Evolutionary conservation across 176 grass and related monocot species (phyloP).

Genomic region (Raddia distichophylla): DNA sequence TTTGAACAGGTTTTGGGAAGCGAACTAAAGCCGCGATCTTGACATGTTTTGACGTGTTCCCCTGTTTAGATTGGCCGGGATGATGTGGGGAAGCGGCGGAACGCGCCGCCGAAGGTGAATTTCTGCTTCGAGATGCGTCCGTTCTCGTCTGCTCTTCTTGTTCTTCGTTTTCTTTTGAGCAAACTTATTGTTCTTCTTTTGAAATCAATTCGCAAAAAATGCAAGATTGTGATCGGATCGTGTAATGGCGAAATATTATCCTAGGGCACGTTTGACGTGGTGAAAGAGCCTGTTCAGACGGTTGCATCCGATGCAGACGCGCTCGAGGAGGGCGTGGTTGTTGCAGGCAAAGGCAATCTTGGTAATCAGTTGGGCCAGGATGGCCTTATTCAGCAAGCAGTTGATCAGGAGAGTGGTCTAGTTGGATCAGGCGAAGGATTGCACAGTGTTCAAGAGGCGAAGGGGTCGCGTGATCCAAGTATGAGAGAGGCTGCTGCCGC

Average conservation of each 20-base stretch:
- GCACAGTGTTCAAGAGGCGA: background rate
- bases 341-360: background rate
- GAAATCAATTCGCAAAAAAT: background rate
- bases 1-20: background rate
- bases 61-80: slow-evolving; percentile 1
- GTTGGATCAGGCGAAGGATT: background rate
- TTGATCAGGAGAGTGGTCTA: background rate
- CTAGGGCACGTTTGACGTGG: background rate
- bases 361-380: background rate
- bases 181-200: too few relatives aligned
- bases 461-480: background rate
- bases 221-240: background rate
- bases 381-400: slow-evolving; percentile 13
- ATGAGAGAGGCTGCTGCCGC: background rate
- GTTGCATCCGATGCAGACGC: background rate
- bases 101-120: slow-evolving; percentile 3
- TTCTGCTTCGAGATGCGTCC: background rate
- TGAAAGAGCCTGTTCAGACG: slow-evolving; percentile 22
- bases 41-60: slow-evolving; percentile 25
- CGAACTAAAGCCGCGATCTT: background rate
- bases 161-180: too few relatives aligned
- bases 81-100: background rate
- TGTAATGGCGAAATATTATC: background rate
- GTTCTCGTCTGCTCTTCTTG: background rate
- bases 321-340: background rate